These are phyloP conservation scores for Colletotrichum euphorbiae DNA, from an alignment of 2,329 filamentous ascomycete species.

Conservation along the genomic window DNA sequence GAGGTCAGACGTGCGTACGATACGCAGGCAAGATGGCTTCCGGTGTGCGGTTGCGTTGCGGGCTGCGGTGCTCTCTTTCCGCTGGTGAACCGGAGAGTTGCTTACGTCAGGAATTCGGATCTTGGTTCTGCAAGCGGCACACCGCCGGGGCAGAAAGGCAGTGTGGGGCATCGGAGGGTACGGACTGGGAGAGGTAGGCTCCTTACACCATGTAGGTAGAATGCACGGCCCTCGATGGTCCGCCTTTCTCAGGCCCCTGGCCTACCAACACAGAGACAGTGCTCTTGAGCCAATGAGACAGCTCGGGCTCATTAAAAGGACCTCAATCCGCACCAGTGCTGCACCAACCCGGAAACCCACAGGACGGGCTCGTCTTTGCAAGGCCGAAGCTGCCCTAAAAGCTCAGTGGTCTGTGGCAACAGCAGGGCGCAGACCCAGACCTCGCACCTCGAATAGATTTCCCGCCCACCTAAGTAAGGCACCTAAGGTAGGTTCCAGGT, in stretches of 20 bases:
- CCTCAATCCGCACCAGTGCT: conserved; percentile 6
- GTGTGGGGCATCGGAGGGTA: not conserved
- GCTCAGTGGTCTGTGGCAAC: not conserved
- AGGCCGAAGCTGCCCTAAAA: conserved; percentile 14
- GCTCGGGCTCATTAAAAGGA: no score
- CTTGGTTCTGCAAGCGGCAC: conserved; percentile 1
- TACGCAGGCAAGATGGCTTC: not conserved
- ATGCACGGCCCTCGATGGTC: not conserved
- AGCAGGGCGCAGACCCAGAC: no score
- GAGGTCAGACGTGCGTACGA: not conserved
- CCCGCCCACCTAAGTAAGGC: not conserved
- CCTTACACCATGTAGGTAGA: no score
- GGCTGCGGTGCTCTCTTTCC: not conserved
- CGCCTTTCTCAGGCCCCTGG: not conserved
- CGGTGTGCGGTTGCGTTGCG: not conserved
- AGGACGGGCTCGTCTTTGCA: conserved; percentile 4
- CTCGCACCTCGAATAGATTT: no score
- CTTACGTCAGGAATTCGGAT: conserved; percentile 4
- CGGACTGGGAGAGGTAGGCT: no score
- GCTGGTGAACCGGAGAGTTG: conserved; percentile 1
- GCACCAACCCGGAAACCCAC: conserved; percentile 3
- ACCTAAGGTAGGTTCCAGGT: not conserved
- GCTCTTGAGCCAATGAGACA: not conserved
- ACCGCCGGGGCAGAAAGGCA: not conserved
- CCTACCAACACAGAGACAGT: conserved; percentile 6